These are phyloP conservation scores for Lepidium sativum DNA, from an alignment of 345 rosid genomes.

Conservation along the genomic window DNA sequence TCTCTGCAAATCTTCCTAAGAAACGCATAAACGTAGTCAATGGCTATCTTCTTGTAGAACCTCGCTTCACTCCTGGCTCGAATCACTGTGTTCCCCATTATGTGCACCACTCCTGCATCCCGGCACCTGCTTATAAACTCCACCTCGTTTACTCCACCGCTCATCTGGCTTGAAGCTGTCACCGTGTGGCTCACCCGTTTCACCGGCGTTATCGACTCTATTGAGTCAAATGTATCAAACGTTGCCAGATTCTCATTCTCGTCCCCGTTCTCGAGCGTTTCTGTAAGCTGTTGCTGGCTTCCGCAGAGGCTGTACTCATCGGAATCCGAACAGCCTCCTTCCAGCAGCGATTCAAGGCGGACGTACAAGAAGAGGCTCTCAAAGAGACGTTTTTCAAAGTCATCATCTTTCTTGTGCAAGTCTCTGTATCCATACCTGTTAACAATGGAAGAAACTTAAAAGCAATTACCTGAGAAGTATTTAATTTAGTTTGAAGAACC, in stretches of 20 bases:
- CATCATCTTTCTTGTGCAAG: constrained; percentile 68
- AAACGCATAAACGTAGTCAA: constrained; percentile 67
- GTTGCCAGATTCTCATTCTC: constrained; percentile 12
- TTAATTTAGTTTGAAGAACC: too few relatives aligned
- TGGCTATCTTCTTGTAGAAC: constrained; percentile 53
- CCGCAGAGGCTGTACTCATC: constrained; percentile 56
- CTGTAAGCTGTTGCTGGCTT: constrained; percentile 32
- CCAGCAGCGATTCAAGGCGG: constrained; percentile 68
- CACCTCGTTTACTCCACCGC: constrained; percentile 45
- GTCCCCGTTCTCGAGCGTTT: constrained; percentile 11
- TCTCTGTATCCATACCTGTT: constrained; percentile 75
- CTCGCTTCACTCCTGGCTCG: constrained; percentile 54
- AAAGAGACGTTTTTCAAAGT: constrained; percentile 63
- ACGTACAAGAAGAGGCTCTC: constrained; percentile 52
- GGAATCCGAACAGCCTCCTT: constrained; percentile 59
- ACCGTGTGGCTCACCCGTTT: constrained; percentile 25
- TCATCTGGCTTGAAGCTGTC: constrained; percentile 37
- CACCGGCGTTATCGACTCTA: constrained; percentile 19
- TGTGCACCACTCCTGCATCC: constrained; percentile 72
- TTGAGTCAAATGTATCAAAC: constrained; percentile 21
- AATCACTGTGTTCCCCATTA: constrained; percentile 61
- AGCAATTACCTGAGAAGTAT: too few relatives aligned
- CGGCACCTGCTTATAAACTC: constrained; percentile 48
- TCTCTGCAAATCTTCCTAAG: constrained; percentile 78
- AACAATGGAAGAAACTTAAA: background rate